phyloP scores from a whole-genome alignment of 495 filamentous ascomycete species.

The Usnea hakonensis region DNA sequence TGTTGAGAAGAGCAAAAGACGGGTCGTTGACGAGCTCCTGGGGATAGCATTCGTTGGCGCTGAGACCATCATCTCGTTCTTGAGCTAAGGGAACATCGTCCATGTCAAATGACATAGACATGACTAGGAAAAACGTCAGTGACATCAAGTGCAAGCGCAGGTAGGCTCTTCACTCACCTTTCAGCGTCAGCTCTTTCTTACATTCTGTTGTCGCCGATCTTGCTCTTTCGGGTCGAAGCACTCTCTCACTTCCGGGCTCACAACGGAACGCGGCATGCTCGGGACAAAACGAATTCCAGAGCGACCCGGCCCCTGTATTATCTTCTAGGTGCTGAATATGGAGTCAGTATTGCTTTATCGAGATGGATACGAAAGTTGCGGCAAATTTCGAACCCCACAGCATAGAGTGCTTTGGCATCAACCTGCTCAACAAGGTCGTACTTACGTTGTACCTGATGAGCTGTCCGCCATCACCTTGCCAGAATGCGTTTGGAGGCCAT shows the following conservation, averaged over 20 bases:
- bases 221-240: constrained; percentile 2
- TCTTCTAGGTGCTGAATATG: constrained; percentile 15
- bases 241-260: constrained; percentile 3
- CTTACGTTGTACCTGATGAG: constrained; percentile 10
- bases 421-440: constrained; percentile 9
- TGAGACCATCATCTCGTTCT: constrained; percentile 10
- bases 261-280: constrained; percentile 13
- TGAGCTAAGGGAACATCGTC: constrained; percentile 4
- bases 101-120: constrained; percentile 13
- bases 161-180: constrained; percentile 12
- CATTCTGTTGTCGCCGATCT: constrained; percentile 12
- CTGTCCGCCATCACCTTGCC: constrained; percentile 18
- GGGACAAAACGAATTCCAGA: constrained; percentile 11
- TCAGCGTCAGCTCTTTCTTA: constrained; percentile 16
- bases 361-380: constrained; percentile 9
- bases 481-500: constrained; percentile 17
- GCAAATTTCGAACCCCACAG: constrained; percentile 11
- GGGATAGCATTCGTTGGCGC: constrained; percentile 14
- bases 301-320: constrained; percentile 12
- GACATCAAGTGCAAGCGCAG: constrained; percentile 8
- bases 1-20: constrained; percentile 14
- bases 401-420: constrained; percentile 14
- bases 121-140: constrained; percentile 13
- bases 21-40: constrained; percentile 13
- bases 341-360: constrained; percentile 11